These are phyloP conservation scores for Taphrina populina DNA, from an alignment of 1,139 yeast genomes.

Conservation along the genomic window DNA sequence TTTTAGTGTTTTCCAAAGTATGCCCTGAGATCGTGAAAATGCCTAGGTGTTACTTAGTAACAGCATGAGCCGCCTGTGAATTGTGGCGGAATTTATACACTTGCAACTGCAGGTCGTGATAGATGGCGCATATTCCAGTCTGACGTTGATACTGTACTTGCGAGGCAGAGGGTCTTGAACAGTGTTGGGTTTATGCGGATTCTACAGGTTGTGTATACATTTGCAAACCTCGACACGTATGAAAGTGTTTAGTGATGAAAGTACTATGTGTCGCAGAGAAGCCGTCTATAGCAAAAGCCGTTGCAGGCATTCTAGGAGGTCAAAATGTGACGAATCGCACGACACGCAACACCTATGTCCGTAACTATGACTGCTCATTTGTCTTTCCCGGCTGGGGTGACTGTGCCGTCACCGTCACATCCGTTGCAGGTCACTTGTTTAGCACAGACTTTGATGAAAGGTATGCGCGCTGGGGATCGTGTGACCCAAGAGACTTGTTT, in stretches of 20 bases:
- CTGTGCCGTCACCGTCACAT: constrained; percentile 85
- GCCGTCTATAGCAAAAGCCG: constrained; percentile 89
- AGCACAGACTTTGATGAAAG: constrained; percentile 61
- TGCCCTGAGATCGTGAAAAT: too few species aligned
- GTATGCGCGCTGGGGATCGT: constrained; percentile 59
- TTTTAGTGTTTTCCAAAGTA: too few species aligned
- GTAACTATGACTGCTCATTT: constrained; percentile 68
- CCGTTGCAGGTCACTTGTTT: constrained; percentile 83
- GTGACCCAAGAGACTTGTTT: constrained; percentile 65
- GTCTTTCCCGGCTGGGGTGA: constrained; percentile 61
- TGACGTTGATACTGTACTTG: too few species aligned
- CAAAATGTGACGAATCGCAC: constrained; percentile 55
- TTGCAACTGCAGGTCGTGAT: too few species aligned
- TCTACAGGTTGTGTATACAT: too few species aligned
- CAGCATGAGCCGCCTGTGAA: too few species aligned
- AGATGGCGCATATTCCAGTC: too few species aligned
- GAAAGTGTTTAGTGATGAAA: constrained; percentile 50
- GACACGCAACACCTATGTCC: constrained; percentile 62
- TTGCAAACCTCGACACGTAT: too few species aligned
- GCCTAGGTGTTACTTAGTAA: too few species aligned
- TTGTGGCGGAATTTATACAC: too few species aligned
- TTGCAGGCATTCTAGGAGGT: constrained; percentile 72
- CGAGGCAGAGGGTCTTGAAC: too few species aligned
- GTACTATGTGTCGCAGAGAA: constrained; percentile 96
- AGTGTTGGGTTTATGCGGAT: too few species aligned